These are phyloP conservation scores for Pseudisothecium myosuroides DNA, from an alignment of 225 moss, liverwort and hornwort species.

Conservation along the genomic window DNA sequence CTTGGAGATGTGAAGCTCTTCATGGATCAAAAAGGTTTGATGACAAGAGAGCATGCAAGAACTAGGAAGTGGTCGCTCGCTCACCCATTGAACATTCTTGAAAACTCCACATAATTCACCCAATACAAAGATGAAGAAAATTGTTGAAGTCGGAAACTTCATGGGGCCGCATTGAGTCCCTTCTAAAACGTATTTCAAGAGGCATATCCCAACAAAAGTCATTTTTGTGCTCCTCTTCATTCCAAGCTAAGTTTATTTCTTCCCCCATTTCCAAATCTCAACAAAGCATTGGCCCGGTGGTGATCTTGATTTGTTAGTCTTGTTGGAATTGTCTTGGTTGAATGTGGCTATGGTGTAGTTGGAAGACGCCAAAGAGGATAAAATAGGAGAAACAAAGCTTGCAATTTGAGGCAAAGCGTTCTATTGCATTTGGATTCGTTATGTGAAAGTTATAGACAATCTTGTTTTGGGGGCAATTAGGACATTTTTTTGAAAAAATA, in stretches of 20 bases:
- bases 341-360: background rate
- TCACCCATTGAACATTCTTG: background rate
- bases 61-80: background rate
- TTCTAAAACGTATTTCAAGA: background rate
- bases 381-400: too few relatives aligned
- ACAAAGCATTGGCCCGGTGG: background rate
- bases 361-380: fast-evolving
- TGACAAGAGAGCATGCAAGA: too few relatives aligned
- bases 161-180: fast-evolving
- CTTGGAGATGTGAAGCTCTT: too few relatives aligned
- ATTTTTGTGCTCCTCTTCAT: too few relatives aligned
- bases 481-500: too few relatives aligned
- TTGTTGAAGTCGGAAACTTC: background rate
- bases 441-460: too few relatives aligned
- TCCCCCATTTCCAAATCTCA: background rate
- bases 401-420: too few relatives aligned
- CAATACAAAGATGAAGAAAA: background rate
- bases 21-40: too few relatives aligned
- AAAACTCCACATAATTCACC: fast-evolving
- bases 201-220: background rate
- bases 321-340: background rate
- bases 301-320: background rate
- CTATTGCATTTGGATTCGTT: too few relatives aligned
- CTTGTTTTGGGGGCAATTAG: too few relatives aligned
- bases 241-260: fast-evolving